Evolutionary conservation across 176 grass and related monocot species (phyloP).

Genomic region (Oryza australiensis): DNA sequence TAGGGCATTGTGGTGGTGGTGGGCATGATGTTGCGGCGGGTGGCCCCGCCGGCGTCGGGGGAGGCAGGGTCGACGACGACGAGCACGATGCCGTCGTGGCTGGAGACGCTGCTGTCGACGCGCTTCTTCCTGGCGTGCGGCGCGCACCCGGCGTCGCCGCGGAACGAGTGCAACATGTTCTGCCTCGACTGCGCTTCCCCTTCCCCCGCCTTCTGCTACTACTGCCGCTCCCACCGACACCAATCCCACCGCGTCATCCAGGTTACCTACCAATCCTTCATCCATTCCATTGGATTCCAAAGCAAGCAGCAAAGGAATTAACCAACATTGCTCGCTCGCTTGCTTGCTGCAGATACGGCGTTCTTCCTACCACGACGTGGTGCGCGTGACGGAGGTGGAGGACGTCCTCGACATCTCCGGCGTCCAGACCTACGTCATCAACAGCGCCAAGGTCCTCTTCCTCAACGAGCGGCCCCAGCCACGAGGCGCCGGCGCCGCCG

Average conservation of each 20-base stretch:
- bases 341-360: conserved; percentile 50
- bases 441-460: conserved; percentile 84
- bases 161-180: conserved; percentile 88
- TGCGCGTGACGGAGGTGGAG: conserved; percentile 69
- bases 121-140: conserved; percentile 70
- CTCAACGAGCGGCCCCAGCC: conserved; percentile 85
- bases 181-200: conserved; percentile 65
- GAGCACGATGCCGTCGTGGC: too few relatives aligned
- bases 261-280: conserved; percentile 29
- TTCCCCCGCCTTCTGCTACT: conserved; percentile 70
- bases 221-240: conserved; percentile 70
- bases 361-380: conserved; percentile 83
- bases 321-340: background rate
- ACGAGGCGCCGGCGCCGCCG: conserved; percentile 53
- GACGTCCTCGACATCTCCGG: conserved; percentile 69
- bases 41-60: conserved; percentile 39
- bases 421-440: conserved; percentile 93
- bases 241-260: conserved; percentile 69
- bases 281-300: too few relatives aligned
- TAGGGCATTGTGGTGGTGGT: background rate
- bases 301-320: too few relatives aligned
- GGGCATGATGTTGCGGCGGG: conserved; percentile 61
- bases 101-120: conserved; percentile 61
- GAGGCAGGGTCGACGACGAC: too few relatives aligned
- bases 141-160: conserved; percentile 54